A percentile compares a stretch with the other conserved stretches of the same genome.
Evolutionary conservation across 2,329 filamentous ascomycete species (phyloP).

Genomic region (Colletotrichum sojae): DNA sequence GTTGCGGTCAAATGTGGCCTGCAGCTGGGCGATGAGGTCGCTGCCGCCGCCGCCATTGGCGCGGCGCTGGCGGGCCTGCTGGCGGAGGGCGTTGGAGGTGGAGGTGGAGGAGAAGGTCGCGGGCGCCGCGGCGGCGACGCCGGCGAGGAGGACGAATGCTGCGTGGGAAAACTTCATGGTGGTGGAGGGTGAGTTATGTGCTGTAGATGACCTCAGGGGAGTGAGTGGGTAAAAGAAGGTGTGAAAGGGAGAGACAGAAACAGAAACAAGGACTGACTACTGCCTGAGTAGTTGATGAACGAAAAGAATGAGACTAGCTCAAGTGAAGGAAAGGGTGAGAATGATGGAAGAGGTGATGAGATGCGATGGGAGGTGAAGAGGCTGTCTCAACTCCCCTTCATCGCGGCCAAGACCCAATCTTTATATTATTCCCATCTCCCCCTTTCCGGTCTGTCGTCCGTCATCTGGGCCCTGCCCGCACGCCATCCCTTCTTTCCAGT

Average conservation of each 20-base stretch:
- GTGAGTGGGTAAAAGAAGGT: background rate
- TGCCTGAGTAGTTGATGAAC: constrained; percentile 29
- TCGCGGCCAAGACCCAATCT: background rate
- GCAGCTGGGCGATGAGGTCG: constrained; percentile 22
- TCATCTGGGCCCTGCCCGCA: background rate
- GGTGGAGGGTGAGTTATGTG: background rate
- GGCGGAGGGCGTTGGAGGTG: constrained; percentile 1
- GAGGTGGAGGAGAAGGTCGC: background rate
- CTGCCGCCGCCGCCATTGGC: constrained; percentile 10
- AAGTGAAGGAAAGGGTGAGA: background rate
- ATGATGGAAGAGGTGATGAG: background rate
- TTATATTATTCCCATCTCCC: background rate
- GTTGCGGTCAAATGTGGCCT: constrained; percentile 23
- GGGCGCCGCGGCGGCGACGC: constrained; percentile 30
- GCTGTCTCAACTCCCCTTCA: background rate
- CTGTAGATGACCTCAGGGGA: background rate
- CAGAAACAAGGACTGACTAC: constrained; percentile 28
- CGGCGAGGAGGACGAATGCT: constrained; percentile 24
- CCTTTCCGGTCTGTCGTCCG: background rate
- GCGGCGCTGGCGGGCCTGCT: constrained; percentile 18
- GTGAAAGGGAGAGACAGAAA: background rate
- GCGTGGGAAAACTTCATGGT: constrained; percentile 35
- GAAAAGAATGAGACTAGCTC: constrained; percentile 32
- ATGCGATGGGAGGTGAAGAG: constrained; percentile 8
- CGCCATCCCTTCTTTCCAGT: constrained; percentile 3